A percentile compares a stretch with the other conserved stretches of the same genome.
Evolutionary conservation across 2,329 filamentous ascomycete species (phyloP).

Genomic region (Aspergillus piperis): DNA sequence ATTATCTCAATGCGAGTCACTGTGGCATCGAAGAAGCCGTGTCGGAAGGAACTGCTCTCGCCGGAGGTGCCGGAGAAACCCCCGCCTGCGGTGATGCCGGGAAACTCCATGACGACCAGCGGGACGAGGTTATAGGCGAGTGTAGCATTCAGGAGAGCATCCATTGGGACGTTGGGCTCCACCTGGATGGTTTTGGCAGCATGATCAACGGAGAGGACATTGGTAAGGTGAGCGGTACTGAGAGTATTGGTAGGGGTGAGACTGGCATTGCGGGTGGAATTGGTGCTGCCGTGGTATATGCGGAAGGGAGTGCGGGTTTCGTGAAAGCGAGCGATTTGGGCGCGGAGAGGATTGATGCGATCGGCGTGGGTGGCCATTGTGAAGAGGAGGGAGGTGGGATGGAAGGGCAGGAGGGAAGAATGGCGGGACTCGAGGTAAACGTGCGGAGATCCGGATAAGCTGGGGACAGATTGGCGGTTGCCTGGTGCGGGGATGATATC

Average conservation of each 20-base stretch:
- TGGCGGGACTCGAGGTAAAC: background rate
- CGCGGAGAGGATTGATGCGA: background rate
- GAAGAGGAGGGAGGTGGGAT: background rate
- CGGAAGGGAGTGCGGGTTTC: constrained; percentile 62
- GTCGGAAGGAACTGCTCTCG: constrained; percentile 66
- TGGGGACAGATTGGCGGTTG: background rate
- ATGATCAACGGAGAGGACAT: constrained; percentile 63
- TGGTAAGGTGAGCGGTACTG: constrained; percentile 65
- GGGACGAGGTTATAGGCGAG: constrained; percentile 59
- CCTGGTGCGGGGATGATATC: background rate
- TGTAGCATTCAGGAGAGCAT: constrained; percentile 61
- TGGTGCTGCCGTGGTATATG: constrained; percentile 77
- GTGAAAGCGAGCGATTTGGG: constrained; percentile 42
- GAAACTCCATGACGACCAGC: constrained; percentile 71
- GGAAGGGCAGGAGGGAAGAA: background rate
- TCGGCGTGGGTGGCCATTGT: constrained; percentile 1
- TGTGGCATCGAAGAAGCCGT: constrained; percentile 67
- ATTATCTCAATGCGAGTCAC: constrained; percentile 66
- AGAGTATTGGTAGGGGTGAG: constrained; percentile 54
- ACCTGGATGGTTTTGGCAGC: constrained; percentile 59
- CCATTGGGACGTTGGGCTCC: constrained; percentile 71
- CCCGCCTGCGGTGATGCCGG: constrained; percentile 68
- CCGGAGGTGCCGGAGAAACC: constrained; percentile 67
- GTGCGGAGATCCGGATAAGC: background rate
- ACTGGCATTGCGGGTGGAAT: constrained; percentile 66